These are phyloP conservation scores for Marasmius tenuissimus DNA, from an alignment of 1,284 basidiomycete species.

Conservation along the genomic window DNA sequence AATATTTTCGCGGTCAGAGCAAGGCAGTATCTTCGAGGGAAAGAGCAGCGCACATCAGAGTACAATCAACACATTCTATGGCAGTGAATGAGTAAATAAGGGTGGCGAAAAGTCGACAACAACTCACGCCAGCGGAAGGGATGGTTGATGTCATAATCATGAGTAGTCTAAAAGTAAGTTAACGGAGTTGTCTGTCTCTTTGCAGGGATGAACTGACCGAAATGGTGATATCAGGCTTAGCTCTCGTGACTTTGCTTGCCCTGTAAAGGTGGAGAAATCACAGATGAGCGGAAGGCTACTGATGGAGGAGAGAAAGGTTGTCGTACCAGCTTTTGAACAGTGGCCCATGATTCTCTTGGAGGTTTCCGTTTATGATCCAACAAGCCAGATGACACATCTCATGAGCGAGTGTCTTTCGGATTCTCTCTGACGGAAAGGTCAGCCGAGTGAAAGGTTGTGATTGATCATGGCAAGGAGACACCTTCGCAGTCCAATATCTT, in stretches of 20 bases:
- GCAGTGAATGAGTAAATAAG: background rate
- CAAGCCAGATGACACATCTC: slow-evolving; percentile 88
- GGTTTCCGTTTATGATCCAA: slow-evolving; percentile 72
- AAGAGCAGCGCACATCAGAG: slow-evolving; percentile 52
- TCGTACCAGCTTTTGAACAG: slow-evolving; percentile 71
- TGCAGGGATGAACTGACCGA: slow-evolving; percentile 46
- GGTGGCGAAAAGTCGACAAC: slow-evolving; percentile 4
- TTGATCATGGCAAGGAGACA: slow-evolving; percentile 23
- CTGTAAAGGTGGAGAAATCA: slow-evolving; percentile 32
- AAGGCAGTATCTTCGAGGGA: slow-evolving; percentile 1
- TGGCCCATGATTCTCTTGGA: slow-evolving; percentile 68
- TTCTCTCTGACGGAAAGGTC: slow-evolving; percentile 51
- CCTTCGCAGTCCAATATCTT: slow-evolving; percentile 79
- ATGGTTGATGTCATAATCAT: slow-evolving; percentile 77
- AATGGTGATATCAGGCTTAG: slow-evolving; percentile 65
- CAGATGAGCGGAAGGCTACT: background rate
- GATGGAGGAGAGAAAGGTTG: background rate
- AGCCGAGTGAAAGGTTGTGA: background rate
- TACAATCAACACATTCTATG: slow-evolving; percentile 65
- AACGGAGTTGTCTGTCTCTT: background rate
- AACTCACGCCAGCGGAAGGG: slow-evolving; percentile 75
- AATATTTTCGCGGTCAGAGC: background rate
- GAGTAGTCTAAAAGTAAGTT: slow-evolving; percentile 52
- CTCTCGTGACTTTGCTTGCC: slow-evolving; percentile 63
- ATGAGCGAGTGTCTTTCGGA: slow-evolving; percentile 78